Percentiles rank a stretch among this genome's conserved stretches.
Evolutionary conservation across 2,329 filamentous ascomycete genomes (phyloP).

Genomic region (Microcera coccophila): DNA sequence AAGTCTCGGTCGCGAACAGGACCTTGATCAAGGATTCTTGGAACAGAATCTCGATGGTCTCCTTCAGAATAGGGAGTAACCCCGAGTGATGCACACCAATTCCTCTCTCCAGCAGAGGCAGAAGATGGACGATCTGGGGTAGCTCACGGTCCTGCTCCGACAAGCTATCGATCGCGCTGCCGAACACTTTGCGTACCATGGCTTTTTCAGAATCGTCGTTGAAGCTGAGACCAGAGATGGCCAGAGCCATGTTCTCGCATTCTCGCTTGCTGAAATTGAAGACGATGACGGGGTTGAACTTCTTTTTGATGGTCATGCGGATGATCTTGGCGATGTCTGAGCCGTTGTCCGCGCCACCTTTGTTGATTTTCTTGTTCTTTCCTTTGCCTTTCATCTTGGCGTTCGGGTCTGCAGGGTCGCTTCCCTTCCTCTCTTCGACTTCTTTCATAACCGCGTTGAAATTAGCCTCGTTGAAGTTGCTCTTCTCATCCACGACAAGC

Average conservation of each 20-base stretch:
- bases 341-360: conserved; percentile 71
- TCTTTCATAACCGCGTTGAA: conserved; percentile 94
- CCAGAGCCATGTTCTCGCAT: conserved; percentile 84
- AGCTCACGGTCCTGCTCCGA: conserved; percentile 87
- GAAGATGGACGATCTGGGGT: conserved; percentile 84
- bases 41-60: conserved; percentile 98
- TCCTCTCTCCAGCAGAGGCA: conserved; percentile 83
- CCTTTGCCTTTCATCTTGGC: conserved; percentile 82
- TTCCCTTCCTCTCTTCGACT: conserved; percentile 82
- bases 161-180: conserved; percentile 85
- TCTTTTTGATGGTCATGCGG: conserved; percentile 97
- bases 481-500: conserved; percentile 93
- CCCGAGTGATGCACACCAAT: conserved; percentile 98
- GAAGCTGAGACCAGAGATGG: conserved; percentile 83
- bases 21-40: conserved; percentile 98
- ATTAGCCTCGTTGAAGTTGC: conserved; percentile 92
- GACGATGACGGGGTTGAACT: conserved; percentile 96
- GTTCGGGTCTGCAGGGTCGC: conserved; percentile 73
- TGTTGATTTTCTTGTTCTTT: conserved; percentile 88
- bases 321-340: conserved; percentile 96
- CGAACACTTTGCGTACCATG: conserved; percentile 91
- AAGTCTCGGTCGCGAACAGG: conserved; percentile 95
- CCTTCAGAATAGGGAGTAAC: conserved; percentile 90
- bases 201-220: conserved; percentile 94
- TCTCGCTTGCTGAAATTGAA: conserved; percentile 99